Evolutionary conservation across 108 stramenopile genomes (phyloP), one percentile per base, ranked within the genome.

Genomic region (Pseudonitzschia delicatissima): DNA sequence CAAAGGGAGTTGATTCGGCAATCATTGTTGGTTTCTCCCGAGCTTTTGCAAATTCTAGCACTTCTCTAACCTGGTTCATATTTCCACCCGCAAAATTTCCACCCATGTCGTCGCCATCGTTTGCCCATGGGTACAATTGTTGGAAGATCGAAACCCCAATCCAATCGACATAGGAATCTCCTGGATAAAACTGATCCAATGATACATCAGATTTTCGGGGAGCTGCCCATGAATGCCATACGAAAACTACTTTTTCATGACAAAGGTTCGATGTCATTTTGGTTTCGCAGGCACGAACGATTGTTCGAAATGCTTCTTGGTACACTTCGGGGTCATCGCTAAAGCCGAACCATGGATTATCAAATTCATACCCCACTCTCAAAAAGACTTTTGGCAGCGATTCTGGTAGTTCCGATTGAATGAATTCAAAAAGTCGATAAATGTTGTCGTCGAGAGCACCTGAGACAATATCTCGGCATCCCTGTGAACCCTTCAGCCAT

Each of bases 1-100:
- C 91, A 78, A 88, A 93, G 2, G 94, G 94, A 11, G 94, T 93
- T 9, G 94, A 96, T 52, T 96, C 94, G 29, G 92, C 94, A 78
- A 96, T 93, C 87, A 96, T 92, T 26, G 77, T 83, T 13, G 92
- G 91, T 62, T 84, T 72, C 11, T 37, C 18, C 40, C 69, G 80
- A 5, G 12, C 33, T 21, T 51, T 35, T 18, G 91, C 91, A 76
- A 93, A 93, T 27, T 88, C 72, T 50, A 93, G 76, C 5, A 93
- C 88, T 57, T 83, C 75, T 64, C 78, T 68, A 25, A 92, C 74
- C 51, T 88, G 73, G n/a, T 55, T 32, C 49, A 76, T n/a, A 17
- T 31, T 59, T 28, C 81, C 85, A 29, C 75, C 80, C 1, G 66
- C 66, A 62, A 67, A 67, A 33, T 62, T 37, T 33, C 53, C 53